Evolutionary conservation across 345 rosid species (phyloP).

Genomic region (Rhodomyrtus tomentosa): DNA sequence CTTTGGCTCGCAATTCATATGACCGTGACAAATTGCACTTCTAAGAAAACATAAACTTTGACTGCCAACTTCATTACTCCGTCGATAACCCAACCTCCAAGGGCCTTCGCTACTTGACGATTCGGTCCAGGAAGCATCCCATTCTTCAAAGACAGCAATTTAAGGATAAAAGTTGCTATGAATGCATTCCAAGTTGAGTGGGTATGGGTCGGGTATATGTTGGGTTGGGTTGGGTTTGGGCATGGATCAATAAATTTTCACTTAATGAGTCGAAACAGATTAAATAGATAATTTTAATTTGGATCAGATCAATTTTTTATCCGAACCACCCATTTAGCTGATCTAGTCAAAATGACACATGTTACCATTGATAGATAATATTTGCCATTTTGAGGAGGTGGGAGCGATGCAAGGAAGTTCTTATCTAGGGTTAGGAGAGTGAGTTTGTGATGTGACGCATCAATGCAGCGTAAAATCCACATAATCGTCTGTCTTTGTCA

Average conservation of each 20-base stretch:
- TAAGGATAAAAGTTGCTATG: background rate
- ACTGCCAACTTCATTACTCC: background rate
- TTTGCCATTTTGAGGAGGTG: background rate
- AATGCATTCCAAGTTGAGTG: background rate
- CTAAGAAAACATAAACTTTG: background rate
- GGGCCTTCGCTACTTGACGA: background rate
- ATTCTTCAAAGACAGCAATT: background rate
- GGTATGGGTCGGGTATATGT: background rate
- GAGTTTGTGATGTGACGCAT: background rate
- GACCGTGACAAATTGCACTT: background rate
- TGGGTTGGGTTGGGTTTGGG: background rate
- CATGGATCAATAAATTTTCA: background rate
- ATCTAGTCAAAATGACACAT: background rate
- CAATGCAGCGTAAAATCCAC: background rate
- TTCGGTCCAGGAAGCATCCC: background rate
- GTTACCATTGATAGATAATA: background rate
- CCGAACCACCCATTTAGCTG: fast-evolving
- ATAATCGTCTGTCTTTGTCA: background rate
- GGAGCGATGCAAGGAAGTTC: background rate
- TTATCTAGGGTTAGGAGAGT: background rate
- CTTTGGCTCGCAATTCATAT: background rate
- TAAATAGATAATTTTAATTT: background rate
- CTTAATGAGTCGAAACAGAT: no score
- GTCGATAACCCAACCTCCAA: background rate
- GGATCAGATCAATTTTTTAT: background rate